Base-by-base conservation (phyloP, 2,329 filamentous ascomycete genomes). In the Aspergillus fumigatiaffinis region DNA sequence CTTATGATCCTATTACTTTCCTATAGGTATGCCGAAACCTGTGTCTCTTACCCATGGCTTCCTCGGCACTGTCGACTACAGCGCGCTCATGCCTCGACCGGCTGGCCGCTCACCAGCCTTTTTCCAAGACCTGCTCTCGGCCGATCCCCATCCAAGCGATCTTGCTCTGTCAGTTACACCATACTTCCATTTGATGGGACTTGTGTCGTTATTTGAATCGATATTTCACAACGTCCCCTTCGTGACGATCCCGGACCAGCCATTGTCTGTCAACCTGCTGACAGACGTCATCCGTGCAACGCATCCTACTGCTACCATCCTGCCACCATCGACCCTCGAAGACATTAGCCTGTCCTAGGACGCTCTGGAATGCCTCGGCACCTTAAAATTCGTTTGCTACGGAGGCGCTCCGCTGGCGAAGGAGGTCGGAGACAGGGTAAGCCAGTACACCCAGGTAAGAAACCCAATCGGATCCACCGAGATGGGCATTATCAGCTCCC, bases 151-250 rank as follows among this genome's bases (percentile, higher is more conserved):
- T 4, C 49, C 50, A 21, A 29, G 58, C 10, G 61, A 66, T 14
- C 52, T 65, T 0, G 46, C 64, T 10, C 51, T 70, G 10, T 38
- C 53, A 0, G 62, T 62, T 20, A 59, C 66, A 4, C 69, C 67
- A 6, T 63, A 66, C 17, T 71, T 71, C 48, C 68, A 70, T 52
- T 50, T 69, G 25, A 69, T 71, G 66, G 69, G 69, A 1, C 50
- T 69, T 3, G 10, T 60, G 3, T 32, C 57, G 6, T 51, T 63
- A 26, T 25, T 60, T 1, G 52, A 60, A n/a, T 56, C 68, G 7
- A 62, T 68, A 9, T 63, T 62, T 44, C 55, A 63, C 42, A 32
- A 51, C 4, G 52, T 61, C 7, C 64, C 68, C 8, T 56, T 59
- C n/a, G 44, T 68, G 9, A 35, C 64, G 3, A 56, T 59, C 26